Evolutionary conservation across 2,329 filamentous ascomycete genomes (phyloP).

Genomic region (Talaromyces funiculosus): DNA sequence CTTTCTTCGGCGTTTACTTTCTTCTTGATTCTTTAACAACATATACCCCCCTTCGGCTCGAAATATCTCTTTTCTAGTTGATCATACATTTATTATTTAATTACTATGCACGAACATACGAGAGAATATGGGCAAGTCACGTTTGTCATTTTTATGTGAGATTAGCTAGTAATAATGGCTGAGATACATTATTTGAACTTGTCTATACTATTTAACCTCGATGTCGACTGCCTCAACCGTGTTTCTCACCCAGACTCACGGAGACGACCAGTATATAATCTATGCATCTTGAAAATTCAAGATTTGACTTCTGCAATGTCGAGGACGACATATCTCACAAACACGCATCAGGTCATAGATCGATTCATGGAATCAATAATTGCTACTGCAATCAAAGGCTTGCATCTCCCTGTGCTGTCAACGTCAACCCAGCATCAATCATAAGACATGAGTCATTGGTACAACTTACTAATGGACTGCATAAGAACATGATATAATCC

Average conservation of each 20-base stretch:
- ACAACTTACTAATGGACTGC: constrained; percentile 26
- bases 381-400: background rate
- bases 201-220: background rate
- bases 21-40: constrained; percentile 2
- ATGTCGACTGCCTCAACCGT: background rate
- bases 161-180: background rate
- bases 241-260: too few relatives aligned
- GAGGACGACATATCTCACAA: background rate
- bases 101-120: constrained; percentile 12
- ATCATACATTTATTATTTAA: constrained; percentile 5
- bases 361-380: background rate
- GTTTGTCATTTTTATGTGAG: constrained; percentile 1
- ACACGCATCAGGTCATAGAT: background rate
- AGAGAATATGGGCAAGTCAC: constrained; percentile 9
- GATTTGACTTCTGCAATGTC: too few relatives aligned
- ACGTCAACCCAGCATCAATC: constrained; percentile 18
- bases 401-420: background rate
- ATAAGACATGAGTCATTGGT: constrained; percentile 22
- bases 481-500: constrained; percentile 25
- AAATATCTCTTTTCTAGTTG: background rate
- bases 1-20: constrained; percentile 14
- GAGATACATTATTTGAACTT: background rate
- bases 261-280: too few relatives aligned
- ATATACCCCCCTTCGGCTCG: constrained; percentile 9
- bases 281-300: too few relatives aligned